These are phyloP conservation scores for Trypanosoma brucei DNA, from an alignment of 208 protist genomes.

Conservation along the genomic window DNA sequence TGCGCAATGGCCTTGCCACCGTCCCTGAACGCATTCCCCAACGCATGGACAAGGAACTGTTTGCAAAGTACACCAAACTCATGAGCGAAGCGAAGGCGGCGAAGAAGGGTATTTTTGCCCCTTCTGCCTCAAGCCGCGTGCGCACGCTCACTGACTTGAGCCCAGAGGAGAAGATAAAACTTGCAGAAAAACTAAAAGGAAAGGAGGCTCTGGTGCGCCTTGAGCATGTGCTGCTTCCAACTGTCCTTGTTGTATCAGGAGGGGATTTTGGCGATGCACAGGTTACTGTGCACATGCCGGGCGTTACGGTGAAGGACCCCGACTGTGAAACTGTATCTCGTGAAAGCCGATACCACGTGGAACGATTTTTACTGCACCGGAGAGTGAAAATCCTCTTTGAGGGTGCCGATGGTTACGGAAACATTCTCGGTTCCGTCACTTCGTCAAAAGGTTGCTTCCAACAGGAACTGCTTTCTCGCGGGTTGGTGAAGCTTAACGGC, in stretches of 20 bases:
- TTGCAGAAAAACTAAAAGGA: conserved; percentile 42
- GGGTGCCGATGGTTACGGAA: conserved; percentile 68
- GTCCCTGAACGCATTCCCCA: conserved; percentile 50
- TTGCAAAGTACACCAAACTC: conserved; percentile 49
- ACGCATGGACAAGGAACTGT: conserved; percentile 65
- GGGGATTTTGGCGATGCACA: conserved; percentile 53
- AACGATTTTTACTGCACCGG: conserved; percentile 78
- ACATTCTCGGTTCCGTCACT: conserved; percentile 76
- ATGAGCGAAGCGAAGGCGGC: conserved; percentile 43
- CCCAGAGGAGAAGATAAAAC: conserved; percentile 36
- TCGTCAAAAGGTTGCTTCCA: conserved; percentile 81
- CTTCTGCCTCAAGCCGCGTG: conserved; percentile 52
- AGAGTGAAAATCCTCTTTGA: conserved; percentile 78
- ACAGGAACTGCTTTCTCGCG: conserved; percentile 75
- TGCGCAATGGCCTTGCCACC: conserved; percentile 66
- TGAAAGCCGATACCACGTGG: conserved; percentile 61
- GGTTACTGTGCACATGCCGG: conserved; percentile 72
- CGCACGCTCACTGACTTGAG: conserved; percentile 49
- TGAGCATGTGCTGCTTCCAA: conserved; percentile 68
- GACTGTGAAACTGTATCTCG: conserved; percentile 24
- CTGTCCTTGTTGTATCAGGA: conserved; percentile 43
- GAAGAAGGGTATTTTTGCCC: conserved; percentile 68
- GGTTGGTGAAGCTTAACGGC: conserved; percentile 66
- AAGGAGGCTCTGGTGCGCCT: conserved; percentile 62
- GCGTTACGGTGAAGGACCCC: conserved; percentile 67